These are phyloP conservation scores for Karstenula rhodostoma DNA, from an alignment of 2,329 filamentous ascomycete species.

Conservation along the genomic window DNA sequence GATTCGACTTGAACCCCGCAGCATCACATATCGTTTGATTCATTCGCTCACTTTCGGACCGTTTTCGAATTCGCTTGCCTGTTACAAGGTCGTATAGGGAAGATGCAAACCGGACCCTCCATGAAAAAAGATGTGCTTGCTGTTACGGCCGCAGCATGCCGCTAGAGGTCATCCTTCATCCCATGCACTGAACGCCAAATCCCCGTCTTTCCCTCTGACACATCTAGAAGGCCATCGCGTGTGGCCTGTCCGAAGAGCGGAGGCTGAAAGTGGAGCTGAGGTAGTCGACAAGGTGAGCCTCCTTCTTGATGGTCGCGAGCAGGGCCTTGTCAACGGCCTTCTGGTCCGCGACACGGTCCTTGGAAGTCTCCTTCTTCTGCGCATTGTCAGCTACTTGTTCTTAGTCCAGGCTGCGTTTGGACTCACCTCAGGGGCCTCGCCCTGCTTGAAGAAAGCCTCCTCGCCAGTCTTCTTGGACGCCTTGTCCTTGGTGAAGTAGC, in stretches of 20 bases:
- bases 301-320: conserved; percentile 97
- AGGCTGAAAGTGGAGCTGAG: conserved; percentile 96
- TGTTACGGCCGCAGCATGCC: conserved; percentile 52
- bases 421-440: conserved; percentile 95
- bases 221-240: conserved; percentile 97
- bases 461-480: conserved; percentile 92
- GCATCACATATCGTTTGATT: conserved; percentile 44
- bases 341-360: conserved; percentile 93
- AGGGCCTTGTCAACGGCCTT: conserved; percentile 98
- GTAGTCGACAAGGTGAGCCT: conserved; percentile 92
- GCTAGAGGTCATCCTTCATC: conserved; percentile 49
- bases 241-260: conserved; percentile 98
- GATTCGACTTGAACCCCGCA: conserved; percentile 31
- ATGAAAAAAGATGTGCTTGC: conserved; percentile 49
- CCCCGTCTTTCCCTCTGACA: conserved; percentile 40
- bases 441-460: conserved; percentile 99
- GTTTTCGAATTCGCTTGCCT: conserved; percentile 53
- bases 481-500: conserved; percentile 99
- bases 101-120: conserved; percentile 51
- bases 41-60: conserved; percentile 49
- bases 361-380: conserved; percentile 96
- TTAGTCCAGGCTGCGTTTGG: neutral
- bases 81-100: conserved; percentile 50
- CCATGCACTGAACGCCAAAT: conserved; percentile 52
- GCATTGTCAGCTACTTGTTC: conserved; percentile 26